A percentile compares a stretch with the other conserved stretches of the same genome.
Conservation (phyloP, 1,284 basidiomycete genomes). For the Pseudozyma sp. region DNA sequence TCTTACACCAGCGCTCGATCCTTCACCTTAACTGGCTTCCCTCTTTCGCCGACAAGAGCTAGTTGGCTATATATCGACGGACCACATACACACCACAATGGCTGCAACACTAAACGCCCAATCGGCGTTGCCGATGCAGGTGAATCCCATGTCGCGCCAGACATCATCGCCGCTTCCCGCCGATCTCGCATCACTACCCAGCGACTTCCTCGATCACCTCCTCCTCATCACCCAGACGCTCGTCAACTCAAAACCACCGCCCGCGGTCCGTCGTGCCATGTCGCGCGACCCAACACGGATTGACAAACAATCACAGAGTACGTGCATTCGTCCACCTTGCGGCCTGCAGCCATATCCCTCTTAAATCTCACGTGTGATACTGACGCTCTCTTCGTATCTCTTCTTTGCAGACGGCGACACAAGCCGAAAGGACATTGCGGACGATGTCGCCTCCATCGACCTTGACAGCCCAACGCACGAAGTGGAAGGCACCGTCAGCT, state of each 20-base stretch:
- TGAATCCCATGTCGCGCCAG: conserved; percentile 42
- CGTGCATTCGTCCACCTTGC: not conserved
- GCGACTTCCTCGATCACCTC: conserved; percentile 63
- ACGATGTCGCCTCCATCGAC: conserved; percentile 47
- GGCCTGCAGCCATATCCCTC: not conserved
- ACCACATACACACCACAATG: conserved; percentile 10
- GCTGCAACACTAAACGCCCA: conserved; percentile 33
- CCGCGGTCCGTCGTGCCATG: conserved; percentile 41
- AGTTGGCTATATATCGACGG: too few relatives aligned
- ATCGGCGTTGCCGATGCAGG: conserved; percentile 25
- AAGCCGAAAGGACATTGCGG: conserved; percentile 23
- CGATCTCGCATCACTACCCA: conserved; percentile 47
- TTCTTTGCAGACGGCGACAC: conserved; percentile 5
- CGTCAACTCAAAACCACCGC: conserved; percentile 52
- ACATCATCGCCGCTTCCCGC: conserved; percentile 57
- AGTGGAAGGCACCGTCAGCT: conserved; percentile 34
- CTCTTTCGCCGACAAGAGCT: too few relatives aligned
- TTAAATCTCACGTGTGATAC: not conserved
- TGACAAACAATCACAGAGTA: conserved; percentile 13
- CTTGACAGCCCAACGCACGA: conserved; percentile 18
- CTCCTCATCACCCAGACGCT: conserved; percentile 57
- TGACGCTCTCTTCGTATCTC: not conserved
- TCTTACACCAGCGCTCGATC: too few relatives aligned
- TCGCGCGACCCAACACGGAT: conserved; percentile 36
- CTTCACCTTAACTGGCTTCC: too few relatives aligned